Evolutionary conservation across 1,284 basidiomycete species (phyloP).

Genomic region (Tylopilus sp.): DNA sequence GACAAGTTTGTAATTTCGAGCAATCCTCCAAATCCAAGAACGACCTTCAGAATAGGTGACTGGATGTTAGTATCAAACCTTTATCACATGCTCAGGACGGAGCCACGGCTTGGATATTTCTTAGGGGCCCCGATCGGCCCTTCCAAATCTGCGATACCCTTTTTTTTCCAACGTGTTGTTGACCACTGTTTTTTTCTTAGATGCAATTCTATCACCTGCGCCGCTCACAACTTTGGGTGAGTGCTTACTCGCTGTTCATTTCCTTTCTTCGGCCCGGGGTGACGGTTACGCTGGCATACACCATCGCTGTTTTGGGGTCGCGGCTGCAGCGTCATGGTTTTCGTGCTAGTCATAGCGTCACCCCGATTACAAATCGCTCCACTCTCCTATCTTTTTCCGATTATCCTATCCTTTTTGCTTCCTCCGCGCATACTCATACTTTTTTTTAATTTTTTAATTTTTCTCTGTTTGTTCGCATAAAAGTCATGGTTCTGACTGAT

Average conservation of each 20-base stretch:
- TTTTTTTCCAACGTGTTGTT: constrained; percentile 8
- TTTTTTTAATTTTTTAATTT: not conserved
- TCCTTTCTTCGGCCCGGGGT: not conserved
- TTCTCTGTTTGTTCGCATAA: constrained; percentile 32
- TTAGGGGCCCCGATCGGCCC: constrained; percentile 18
- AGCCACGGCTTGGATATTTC: constrained; percentile 1
- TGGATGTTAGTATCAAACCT: constrained; percentile 62
- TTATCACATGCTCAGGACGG: constrained; percentile 19
- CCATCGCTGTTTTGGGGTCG: not conserved
- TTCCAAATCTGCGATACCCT: constrained; percentile 10
- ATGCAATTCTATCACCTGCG: constrained; percentile 57
- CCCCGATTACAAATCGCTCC: constrained; percentile 24
- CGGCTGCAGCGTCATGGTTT: not conserved
- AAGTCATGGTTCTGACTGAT: constrained; percentile 39
- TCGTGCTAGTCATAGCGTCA: constrained; percentile 21
- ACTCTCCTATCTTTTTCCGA: constrained; percentile 20
- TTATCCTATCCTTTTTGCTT: constrained; percentile 9
- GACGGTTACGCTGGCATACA: no score
- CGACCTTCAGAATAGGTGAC: constrained; percentile 67
- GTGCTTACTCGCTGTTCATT: constrained; percentile 29
- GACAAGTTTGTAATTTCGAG: constrained; percentile 57
- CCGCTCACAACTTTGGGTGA: constrained; percentile 73
- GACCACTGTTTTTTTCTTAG: constrained; percentile 35
- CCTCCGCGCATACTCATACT: constrained; percentile 9
- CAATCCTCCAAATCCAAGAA: constrained; percentile 73